Base-by-base conservation (phyloP, 1,284 basidiomycete species). In the Trichosporon ovoides region DNA sequence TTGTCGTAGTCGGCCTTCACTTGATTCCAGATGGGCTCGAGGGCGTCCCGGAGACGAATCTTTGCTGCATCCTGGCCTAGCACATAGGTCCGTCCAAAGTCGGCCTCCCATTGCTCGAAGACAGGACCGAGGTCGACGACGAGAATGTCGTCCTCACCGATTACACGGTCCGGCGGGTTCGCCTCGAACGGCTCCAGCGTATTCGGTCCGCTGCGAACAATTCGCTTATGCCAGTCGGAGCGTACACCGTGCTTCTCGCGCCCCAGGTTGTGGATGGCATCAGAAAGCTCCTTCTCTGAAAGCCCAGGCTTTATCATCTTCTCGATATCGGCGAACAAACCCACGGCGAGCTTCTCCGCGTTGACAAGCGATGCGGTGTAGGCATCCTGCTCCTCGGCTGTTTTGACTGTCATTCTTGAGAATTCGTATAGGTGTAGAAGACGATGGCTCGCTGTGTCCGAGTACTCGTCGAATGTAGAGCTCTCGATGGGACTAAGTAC, bases 191-290 rank as follows among this genome's bases (percentile, higher is more conserved):
- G 61, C 36, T 11, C 10, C 38, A 60, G 58, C 3, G 61, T 63
- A 58, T 63, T 63, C 4, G 56, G 56, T 6, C 61, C 61, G 20
- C 50, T 53, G 13, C 61, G 61, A 6, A 63, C 36, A 28, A 63
- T 33, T 7, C 61, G 61, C 56, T 63, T 63, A 56, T 63, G 61
- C 61, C 61, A 63, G 56, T 63, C 53, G 10, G 58, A 58, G 24
- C 48, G 53, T 7, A 63, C 49, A 13, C 56, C 56, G 43, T 60
- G 53, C 28, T 50, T 37, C 28, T 49, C 48, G 28, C 36, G 18
- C 0, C 61, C 61, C 14, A 63, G 58, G 37, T 43, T n/a, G 56
- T 63, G 58, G 46, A 63, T 63, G 13, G 58, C 58, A 38, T 60
- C 58, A 4, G 50, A 53, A 3, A 63, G 51, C 34, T 37, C 53